Percentiles rank a stretch among this genome's conserved stretches.
Conservation (phyloP, 1,139 yeast species). For the Geotrichum phurueaensis region DNA sequence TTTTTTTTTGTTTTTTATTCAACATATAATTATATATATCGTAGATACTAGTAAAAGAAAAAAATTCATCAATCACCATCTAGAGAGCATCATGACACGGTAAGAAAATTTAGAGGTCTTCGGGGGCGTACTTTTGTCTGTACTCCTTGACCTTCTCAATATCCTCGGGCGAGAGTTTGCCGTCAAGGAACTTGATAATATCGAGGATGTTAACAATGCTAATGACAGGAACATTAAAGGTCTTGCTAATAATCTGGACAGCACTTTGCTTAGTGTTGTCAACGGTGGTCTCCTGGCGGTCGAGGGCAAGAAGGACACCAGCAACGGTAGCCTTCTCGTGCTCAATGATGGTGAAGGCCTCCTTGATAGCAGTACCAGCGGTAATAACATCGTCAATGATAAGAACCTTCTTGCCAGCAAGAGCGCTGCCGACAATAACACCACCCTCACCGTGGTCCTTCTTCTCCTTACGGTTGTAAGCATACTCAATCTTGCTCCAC, state of each 20-base stretch:
- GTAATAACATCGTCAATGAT: slow-evolving; percentile 97
- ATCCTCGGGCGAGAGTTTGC: slow-evolving; percentile 42
- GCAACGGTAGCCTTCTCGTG: slow-evolving; percentile 66
- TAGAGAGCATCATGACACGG: not conserved
- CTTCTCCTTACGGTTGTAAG: slow-evolving; percentile 57
- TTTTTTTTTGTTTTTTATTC: no score
- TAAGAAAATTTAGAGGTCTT: not conserved
- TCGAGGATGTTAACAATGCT: slow-evolving; percentile 74
- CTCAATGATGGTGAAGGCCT: slow-evolving; percentile 77
- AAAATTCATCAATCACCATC: no score
- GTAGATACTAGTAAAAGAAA: no score
- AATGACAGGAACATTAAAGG: slow-evolving; percentile 73
- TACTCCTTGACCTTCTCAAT: slow-evolving; percentile 34
- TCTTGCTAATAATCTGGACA: slow-evolving; percentile 68
- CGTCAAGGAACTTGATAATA: slow-evolving; percentile 56
- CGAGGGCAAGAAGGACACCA: slow-evolving; percentile 86
- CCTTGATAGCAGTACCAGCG: slow-evolving; percentile 96
- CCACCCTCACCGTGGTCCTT: slow-evolving; percentile 99
- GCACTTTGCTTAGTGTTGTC: slow-evolving; percentile 53
- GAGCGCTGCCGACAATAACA: slow-evolving; percentile 75
- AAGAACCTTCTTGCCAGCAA: slow-evolving; percentile 64
- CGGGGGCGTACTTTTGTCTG: slow-evolving; percentile 29
- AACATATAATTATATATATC: no score
- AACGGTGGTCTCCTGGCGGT: slow-evolving; percentile 83
- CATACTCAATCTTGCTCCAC: slow-evolving; percentile 33